Base-by-base conservation (phyloP, 176 grass and related monocot genomes). In the Cenchrus purpureus region DNA sequence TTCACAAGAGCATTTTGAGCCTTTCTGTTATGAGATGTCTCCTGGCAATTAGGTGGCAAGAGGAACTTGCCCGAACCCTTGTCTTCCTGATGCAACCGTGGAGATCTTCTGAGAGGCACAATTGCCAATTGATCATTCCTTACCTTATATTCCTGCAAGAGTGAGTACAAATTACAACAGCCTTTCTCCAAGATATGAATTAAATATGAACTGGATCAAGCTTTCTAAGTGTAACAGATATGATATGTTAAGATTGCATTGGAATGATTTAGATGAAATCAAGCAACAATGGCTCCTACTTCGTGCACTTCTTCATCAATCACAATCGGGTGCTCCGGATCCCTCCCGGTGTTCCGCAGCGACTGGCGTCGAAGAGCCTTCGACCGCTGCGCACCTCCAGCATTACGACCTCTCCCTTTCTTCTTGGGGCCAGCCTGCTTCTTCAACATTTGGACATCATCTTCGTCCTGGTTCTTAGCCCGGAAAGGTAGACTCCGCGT, bases 121-220 rank as follows among this genome's bases (percentile, higher is more conserved):
- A 74, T 40, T 65, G 58, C 29, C 17, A 29, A 68, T 73, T 68
- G 74, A 55, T 60, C 12, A 79, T 59, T 15, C 8, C 51, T 73
- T 15, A 44, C 19, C 48, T 79, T 40, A 58, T 31, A 45, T 59
- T 86, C 84, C 88, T 90, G 48, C 67, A 86, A 79, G 43, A 51
- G 25, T 53, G 13, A 72, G 19, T 78, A 20, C 28, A 86, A 65
- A 69, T 90, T 72, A 83, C n/a, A 72, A 79, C 2, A 11, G 7
- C 14, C 13, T 67, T 77, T 73, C 31, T 82, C 37, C 16, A 59
- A 65, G 40, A 34, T 22, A 46, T 65, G 29, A 79, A 72, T 44
- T 1, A 57, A 37, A 7, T 49, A 0, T 56, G 13, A 75, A 86
- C 22, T 65, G 56, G 69, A 32, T 80, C 62, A 76, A 81, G 61